Base-by-base conservation (phyloP, 805 yeast species). In the Hanseniaspora clermontiae region DNA sequence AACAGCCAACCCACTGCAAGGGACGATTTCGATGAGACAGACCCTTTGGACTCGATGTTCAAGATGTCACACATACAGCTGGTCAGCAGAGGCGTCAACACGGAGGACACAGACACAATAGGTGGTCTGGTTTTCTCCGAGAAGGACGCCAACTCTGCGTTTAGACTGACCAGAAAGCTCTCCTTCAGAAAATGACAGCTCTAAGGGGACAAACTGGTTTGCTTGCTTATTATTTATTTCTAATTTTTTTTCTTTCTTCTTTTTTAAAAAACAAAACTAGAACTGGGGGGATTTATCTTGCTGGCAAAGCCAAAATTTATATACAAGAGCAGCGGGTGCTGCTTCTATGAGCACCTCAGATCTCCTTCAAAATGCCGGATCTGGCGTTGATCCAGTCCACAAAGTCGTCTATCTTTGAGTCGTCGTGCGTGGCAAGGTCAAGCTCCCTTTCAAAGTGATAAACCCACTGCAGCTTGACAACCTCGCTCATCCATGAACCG, bases 401-500 rank as follows among this genome's bases (percentile, higher is more conserved):
- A 65, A 88, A 77, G 29, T 84, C 84, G 1, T 76, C 80, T 51
- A 70, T 72, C 0, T 74, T 66, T 9, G 74, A n/a, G n/a, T n/a
- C 75, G 86, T 19, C 74, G 68, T 36, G 87, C 66, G 6, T 86
- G 74, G 47, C 75, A 1, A 53, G 17, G 36, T 53, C 57, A 0
- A 53, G 8, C 29, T 53, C 17, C 6, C 38, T 43, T 12, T 53
- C 51, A 39, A 53, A 53, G 3, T 45, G 15, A 19, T 39, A 53
- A 0, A n/a, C 36, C 51, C 51, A 46, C 8, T 53, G 40, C 27
- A 38, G 68, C 7, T 79, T 79, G 58, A 80, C 76, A 9, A 82
- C 68, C 9, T 68, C 68, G 9, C 79, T 74, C 77, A 91, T 74
- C 96, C 97, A 89, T 6, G 90, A 89, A 0, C 98, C 98, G 0